Evolutionary conservation across 805 yeast species (phyloP), one percentile per base, ranked within the genome.

Genomic region (Saturnispora quitensis): DNA sequence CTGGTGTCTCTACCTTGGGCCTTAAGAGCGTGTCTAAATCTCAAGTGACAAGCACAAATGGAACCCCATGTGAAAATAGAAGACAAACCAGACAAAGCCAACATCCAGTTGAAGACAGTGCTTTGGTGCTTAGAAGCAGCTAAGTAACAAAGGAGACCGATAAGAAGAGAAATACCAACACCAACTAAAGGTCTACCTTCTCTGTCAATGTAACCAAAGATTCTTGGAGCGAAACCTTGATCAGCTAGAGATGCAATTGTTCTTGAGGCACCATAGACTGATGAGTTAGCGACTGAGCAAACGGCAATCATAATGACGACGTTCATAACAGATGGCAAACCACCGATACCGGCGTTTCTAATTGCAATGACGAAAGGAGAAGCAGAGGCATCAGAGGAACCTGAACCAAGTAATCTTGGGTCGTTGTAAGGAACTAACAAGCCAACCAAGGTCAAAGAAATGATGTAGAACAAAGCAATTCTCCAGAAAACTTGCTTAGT

Each of bases 291-390:
- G 46, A 84, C 89, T 12, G 89, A 83, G 45, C 82, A 67, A 28
- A 84, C 87, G 2, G 89, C 81, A 51, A 84, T 66, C 67, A 84
- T 68, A 56, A 84, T 82, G 40, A 84, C 87, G 4, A 82, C 86
- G 62, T 84, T 84, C 70, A 84, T 81, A 54, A 84, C 76, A 50
- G 81, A 78, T 40, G 89, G 89, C 42, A 83, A 73, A 45, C 79
- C 84, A 51, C 69, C 70, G 55, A 84, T 77, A 57, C 83, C 81
- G 31, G 78, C 83, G 50, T 72, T 67, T n/a, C 73, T 68, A 49
- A 83, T 77, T 40, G 89, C 87, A 62, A 84, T 75, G 55, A 84
- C 89, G 61, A 83, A 84, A n/a, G 90, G 90, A 20, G 89, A 83
- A 15, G 86, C 80, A 17, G 80, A 71, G 43, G 77, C 74, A 57